These are phyloP conservation scores for Camelina sativa DNA, from an alignment of 345 rosid species.

Conservation along the genomic window DNA sequence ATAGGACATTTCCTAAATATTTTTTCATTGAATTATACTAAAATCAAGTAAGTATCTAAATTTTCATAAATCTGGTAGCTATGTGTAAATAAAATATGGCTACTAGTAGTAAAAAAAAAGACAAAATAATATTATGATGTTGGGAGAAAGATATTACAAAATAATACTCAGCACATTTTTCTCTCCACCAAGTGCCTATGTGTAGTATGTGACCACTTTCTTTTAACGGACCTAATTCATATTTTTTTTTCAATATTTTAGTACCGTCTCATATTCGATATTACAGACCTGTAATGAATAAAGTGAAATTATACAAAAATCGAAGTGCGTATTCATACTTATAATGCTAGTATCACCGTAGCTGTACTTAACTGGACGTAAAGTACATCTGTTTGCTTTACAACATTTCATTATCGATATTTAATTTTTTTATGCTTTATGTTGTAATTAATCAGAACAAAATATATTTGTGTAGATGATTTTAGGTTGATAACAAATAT, in stretches of 20 bases:
- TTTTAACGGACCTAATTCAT: background rate
- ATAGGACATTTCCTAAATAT: too few relatives aligned
- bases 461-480: too few relatives aligned
- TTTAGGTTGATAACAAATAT: too few relatives aligned
- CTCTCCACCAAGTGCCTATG: conserved; percentile 9
- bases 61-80: background rate
- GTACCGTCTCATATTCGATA: background rate
- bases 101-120: conserved; percentile 1
- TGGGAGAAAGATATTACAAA: conserved; percentile 8
- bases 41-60: background rate
- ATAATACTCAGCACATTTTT: background rate
- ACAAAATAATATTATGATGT: background rate
- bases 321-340: background rate
- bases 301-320: background rate
- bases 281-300: background rate
- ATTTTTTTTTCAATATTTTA: background rate
- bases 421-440: background rate
- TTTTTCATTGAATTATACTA: background rate
- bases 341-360: background rate
- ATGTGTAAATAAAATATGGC: conserved; percentile 1
- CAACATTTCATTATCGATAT: background rate
- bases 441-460: too few relatives aligned
- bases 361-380: background rate
- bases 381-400: background rate
- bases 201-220: conserved; percentile 22